Base-by-base conservation (phyloP, 2,329 filamentous ascomycete genomes). In the Tetracladium maxilliforme region DNA sequence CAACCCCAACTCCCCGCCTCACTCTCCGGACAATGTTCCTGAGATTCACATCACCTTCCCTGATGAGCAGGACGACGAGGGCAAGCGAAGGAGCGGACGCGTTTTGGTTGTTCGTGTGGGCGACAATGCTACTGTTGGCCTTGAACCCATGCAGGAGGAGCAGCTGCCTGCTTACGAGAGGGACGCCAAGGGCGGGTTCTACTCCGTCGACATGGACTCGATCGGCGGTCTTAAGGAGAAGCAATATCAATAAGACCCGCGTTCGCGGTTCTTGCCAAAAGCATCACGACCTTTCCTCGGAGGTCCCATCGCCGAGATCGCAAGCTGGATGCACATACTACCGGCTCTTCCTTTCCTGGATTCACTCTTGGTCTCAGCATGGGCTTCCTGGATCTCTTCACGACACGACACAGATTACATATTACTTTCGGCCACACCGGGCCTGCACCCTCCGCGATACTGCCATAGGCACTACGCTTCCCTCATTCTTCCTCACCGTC, bases 41-140 rank as follows among this genome's bases (percentile, higher is more conserved):
- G 81, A 95, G 56, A 98, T 98, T 43, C 83, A 86, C 53, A 93
- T 98, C 51, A 95, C 90, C 18, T 95, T 98, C 61, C 90, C 90
- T 10, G 82, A 92, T 41, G 90, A 95, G 60, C 76, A 92, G 39
- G 86, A 94, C 45, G 80, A 83, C 38, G 59, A 70, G 27, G 87
- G 87, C 39, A 82, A 74, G 51, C 66, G 67, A 40, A 79, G 79
- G 57, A 83, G 77, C 37, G 87, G 87, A 17, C 74, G 86, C 16
- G 84, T 95, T 25, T 78, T 98, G 13, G 72, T 95, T 18, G 87
- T 98, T 28, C 71, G 82, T 26, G 82, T 95, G 25, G 84, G 86
- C 33, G 90, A 95, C 37, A 77, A 71, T 33, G 77, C 81, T 23
- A 65, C 73, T 19, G 74, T 95, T 35, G 90, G 87, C 24, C 66